A percentile compares a stretch with the other conserved stretches of the same genome.
These are phyloP conservation scores for Cutaneotrichosporon daszewskae DNA, from an alignment of 1,284 basidiomycete genomes.

Conservation along the genomic window DNA sequence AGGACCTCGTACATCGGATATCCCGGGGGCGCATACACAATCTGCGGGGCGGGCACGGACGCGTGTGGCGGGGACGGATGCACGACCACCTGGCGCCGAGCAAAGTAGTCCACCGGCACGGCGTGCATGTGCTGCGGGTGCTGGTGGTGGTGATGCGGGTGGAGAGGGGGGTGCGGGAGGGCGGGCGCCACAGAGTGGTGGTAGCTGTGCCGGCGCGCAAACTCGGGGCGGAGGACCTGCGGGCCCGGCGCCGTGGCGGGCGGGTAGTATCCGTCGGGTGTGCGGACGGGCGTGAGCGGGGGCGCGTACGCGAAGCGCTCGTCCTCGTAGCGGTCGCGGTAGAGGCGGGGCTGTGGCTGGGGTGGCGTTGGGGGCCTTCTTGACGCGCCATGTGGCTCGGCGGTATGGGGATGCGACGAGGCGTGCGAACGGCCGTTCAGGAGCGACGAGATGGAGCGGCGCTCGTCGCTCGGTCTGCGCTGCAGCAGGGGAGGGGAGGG, in stretches of 20 bases:
- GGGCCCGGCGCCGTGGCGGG: neutral
- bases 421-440: conserved; percentile 3
- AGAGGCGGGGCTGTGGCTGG: neutral
- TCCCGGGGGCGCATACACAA: neutral
- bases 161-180: neutral
- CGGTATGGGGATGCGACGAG: neutral
- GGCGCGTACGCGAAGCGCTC: neutral
- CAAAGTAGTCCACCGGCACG: neutral
- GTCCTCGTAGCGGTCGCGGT: neutral
- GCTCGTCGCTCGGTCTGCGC: conserved; percentile 14
- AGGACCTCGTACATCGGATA: too few relatives aligned
- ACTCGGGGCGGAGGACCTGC: neutral
- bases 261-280: too few relatives aligned
- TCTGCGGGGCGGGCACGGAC: neutral
- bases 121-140: conserved; percentile 2
- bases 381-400: too few relatives aligned
- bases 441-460: conserved; percentile 9
- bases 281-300: neutral
- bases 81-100: too few relatives aligned
- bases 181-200: neutral
- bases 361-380: neutral
- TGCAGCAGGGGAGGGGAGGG: too few relatives aligned
- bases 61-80: too few relatives aligned
- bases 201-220: neutral
- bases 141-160: neutral